Base-by-base conservation (phyloP, 1,139 yeast species). In the Saccharomyces hybrid region DNA sequence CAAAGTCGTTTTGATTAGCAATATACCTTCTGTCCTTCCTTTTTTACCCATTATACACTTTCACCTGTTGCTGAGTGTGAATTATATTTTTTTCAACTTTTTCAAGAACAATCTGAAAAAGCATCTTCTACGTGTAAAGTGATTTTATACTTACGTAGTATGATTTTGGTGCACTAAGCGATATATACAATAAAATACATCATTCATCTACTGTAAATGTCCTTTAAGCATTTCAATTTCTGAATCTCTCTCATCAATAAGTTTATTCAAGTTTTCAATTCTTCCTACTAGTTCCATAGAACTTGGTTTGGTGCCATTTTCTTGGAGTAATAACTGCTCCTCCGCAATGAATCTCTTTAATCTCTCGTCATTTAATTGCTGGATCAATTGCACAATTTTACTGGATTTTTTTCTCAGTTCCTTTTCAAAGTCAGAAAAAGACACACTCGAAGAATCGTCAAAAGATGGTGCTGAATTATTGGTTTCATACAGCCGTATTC, bases 331-430 rank as follows among this genome's bases (percentile, higher is more conserved):
- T 0, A 82, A 82, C 62, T 83, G 86, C 58, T 85, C 90, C 64
- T 86, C 93, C 46, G 88, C 83, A 16, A 84, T 79, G 59, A 79
- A 83, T 52, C 93, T 70, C 55, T 82, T 76, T 60, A 82, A 73
- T 58, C 91, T 75, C 65, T 86, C 93, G 48, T 81, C 81, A 54
- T 80, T 81, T 56, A 86, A 68, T 58, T 79, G 78, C 51, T 80
- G 81, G 51, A 84, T 80, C 53, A 86, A 66, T 29, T 78, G 78
- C 2, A 78, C 75, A 38, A 84, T 75, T 27, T 73, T 73, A 14
- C 73, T 65, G 49, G 82, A 75, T 58, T 81, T 78, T 26, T 74
- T 72, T 14, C 76, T 67, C 11, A 76, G 55, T 55, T 77, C 77
- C 14, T 46, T 46, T 27, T 50, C 49, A 31, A 46, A 50, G 32